Base-by-base conservation (phyloP, 306 rosid species). In the Cicer pinnatifidum region DNA sequence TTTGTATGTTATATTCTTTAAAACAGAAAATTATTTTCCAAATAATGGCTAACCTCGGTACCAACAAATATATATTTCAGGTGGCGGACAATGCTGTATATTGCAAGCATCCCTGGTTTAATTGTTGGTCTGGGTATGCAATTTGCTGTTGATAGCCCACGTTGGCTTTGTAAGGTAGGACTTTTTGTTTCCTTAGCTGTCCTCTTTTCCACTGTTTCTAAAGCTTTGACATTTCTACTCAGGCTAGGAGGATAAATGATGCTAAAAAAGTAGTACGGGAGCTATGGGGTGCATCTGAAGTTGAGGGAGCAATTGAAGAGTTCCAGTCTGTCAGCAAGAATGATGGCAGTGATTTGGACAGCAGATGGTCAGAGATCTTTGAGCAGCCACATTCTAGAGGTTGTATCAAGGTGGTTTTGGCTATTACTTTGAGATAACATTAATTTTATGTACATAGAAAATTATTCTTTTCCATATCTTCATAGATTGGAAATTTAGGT, bases 91-190 rank as follows among this genome's bases (percentile, higher is more conserved):
- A 86, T 92, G 89, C 79, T 92, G 38, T 92, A 90, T 72, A 81
- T 87, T 71, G 97, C 98, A 75, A 88, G 95, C 75, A 58, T 90
- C 73, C 98, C 97, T 23, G 93, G 91, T 41, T 71, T 90, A 78
- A 8, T 89, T 60, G 83, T 92, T 48, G 86, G 86, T 15, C 77
- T 90, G 79, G 97, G 96, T 44, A 92, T 92, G 96, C 93, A 87
- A 85, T 90, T 87, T 87, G 81, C 98, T 67, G 93, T 90, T 45
- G 98, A 92, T 51, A 92, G 98, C 75, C 98, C 98, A 39, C 92
- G 97, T 72, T 92, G 98, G 97, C 88, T 92, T 54, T 90, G 92
- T 85, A 92, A 90, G 88, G 98, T 89, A 77, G 80, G 81, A 67
- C 57, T 78, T 71, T 70, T 47, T 33, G 2, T 62, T 82, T 78